Conservation (phyloP, 2,329 filamentous ascomycete genomes). For the Xylaria sp. region DNA sequence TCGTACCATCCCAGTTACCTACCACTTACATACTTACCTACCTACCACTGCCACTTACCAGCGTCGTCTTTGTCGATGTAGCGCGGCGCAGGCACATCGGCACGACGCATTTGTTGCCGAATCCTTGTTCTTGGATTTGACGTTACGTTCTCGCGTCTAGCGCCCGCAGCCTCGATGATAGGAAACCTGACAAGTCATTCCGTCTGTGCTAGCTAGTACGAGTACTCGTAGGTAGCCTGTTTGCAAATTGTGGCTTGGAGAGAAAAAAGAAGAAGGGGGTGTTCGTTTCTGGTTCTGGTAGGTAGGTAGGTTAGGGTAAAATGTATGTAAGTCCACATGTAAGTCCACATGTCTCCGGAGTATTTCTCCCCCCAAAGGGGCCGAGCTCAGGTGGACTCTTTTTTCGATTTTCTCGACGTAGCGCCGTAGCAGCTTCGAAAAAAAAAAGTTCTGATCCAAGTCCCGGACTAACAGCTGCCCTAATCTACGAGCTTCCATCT, state of each 20-base stretch:
- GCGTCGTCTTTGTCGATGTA: constrained; percentile 15
- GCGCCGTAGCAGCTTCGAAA: not conserved
- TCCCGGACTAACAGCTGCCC: no score
- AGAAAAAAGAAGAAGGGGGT: not conserved
- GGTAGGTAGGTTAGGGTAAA: no score
- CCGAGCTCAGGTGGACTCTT: not conserved
- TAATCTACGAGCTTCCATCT: no score
- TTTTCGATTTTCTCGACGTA: constrained; percentile 7
- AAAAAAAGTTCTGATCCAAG: not conserved
- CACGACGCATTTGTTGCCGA: constrained; percentile 12
- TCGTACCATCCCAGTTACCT: no score
- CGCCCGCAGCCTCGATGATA: constrained; percentile 6
- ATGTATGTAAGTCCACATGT: no score
- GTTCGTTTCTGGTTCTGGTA: no score
- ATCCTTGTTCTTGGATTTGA: constrained; percentile 27
- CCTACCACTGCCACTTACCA: not conserved
- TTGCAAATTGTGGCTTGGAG: not conserved
- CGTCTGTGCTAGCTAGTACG: not conserved
- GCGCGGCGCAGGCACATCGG: constrained; percentile 21
- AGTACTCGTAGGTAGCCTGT: not conserved
- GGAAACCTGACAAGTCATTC: constrained; percentile 14
- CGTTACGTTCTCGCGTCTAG: constrained; percentile 27
- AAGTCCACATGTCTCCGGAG: no score
- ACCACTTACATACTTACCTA: no score
- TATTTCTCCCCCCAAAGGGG: no score